Evolutionary conservation across 768 basidiomycete species (phyloP).

Genomic region (Rhizopogon rudus): DNA sequence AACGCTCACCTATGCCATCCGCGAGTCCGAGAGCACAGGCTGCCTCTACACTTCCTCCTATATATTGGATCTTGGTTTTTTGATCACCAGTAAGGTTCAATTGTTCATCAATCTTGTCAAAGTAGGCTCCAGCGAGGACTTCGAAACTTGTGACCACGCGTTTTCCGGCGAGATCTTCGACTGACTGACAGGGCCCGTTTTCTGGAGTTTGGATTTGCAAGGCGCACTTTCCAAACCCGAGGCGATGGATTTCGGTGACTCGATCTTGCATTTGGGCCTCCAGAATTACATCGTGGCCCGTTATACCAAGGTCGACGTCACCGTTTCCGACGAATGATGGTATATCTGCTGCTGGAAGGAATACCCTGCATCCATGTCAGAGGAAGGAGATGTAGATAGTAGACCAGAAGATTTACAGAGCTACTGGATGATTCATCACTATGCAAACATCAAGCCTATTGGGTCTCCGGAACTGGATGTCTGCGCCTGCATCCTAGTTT

Average conservation of each 20-base stretch:
- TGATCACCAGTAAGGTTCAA: constrained; percentile 47
- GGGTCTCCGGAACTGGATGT: constrained; percentile 89
- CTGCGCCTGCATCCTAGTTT: constrained; percentile 58
- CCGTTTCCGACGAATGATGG: constrained; percentile 99
- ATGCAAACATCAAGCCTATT: constrained; percentile 89
- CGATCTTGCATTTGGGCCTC: constrained; percentile 79
- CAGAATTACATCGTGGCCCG: constrained; percentile 95
- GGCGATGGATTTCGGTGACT: constrained; percentile 74
- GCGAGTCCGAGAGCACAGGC: constrained; percentile 95
- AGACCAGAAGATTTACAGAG: constrained; percentile 58
- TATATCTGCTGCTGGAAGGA: constrained; percentile 95
- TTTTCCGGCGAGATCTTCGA: constrained; percentile 83
- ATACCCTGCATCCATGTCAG: constrained; percentile 54
- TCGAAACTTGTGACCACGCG: constrained; percentile 95
- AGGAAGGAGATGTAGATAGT: not conserved
- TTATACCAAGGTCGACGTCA: constrained; percentile 94
- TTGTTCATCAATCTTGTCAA: constrained; percentile 56
- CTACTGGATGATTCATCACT: constrained; percentile 90
- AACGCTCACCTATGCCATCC: constrained; percentile 82
- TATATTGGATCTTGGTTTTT: constrained; percentile 85
- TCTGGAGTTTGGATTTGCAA: constrained; percentile 92
- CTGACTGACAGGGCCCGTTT: constrained; percentile 54
- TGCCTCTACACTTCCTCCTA: constrained; percentile 97
- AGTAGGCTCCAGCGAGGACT: constrained; percentile 78
- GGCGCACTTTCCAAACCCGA: constrained; percentile 91